A percentile compares a stretch with the other conserved stretches of the same genome.
Evolutionary conservation across 2,329 filamentous ascomycete species (phyloP).

Genomic region (Paramyrothecium roridum): DNA sequence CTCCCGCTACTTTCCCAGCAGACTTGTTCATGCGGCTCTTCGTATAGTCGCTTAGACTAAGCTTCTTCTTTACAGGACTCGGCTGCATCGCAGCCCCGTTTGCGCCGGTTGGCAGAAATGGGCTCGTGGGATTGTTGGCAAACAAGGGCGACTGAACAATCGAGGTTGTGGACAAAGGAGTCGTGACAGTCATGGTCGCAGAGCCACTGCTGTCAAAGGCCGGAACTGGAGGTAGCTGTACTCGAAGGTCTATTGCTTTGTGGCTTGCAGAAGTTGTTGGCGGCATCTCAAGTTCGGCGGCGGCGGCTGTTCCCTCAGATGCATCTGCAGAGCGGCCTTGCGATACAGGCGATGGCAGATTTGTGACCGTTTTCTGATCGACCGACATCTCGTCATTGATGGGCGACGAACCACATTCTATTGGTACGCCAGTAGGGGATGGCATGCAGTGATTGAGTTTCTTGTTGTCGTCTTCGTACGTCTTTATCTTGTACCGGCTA

Average conservation of each 20-base stretch:
- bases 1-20: constrained; percentile 31
- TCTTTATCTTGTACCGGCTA: constrained; percentile 39
- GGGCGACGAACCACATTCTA: constrained; percentile 36
- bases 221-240: constrained; percentile 57
- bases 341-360: constrained; percentile 18
- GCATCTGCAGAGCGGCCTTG: constrained; percentile 19
- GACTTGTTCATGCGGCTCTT: constrained; percentile 57
- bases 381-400: constrained; percentile 23
- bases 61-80: constrained; percentile 64
- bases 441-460: constrained; percentile 16
- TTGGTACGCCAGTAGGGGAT: constrained; percentile 26
- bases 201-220: constrained; percentile 40
- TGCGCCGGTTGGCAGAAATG: constrained; percentile 37
- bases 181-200: constrained; percentile 31
- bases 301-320: constrained; percentile 26
- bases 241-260: constrained; percentile 44
- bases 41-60: constrained; percentile 64
- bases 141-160: constrained; percentile 50
- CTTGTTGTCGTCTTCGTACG: constrained; percentile 35
- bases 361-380: constrained; percentile 12
- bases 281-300: constrained; percentile 14
- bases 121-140: constrained; percentile 32
- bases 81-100: constrained; percentile 46
- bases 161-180: constrained; percentile 43
- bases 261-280: constrained; percentile 19